A percentile compares a stretch with the other conserved stretches of the same genome.
Evolutionary conservation across 2,329 filamentous ascomycete genomes (phyloP).

Genomic region (Bipolaris oryzae): DNA sequence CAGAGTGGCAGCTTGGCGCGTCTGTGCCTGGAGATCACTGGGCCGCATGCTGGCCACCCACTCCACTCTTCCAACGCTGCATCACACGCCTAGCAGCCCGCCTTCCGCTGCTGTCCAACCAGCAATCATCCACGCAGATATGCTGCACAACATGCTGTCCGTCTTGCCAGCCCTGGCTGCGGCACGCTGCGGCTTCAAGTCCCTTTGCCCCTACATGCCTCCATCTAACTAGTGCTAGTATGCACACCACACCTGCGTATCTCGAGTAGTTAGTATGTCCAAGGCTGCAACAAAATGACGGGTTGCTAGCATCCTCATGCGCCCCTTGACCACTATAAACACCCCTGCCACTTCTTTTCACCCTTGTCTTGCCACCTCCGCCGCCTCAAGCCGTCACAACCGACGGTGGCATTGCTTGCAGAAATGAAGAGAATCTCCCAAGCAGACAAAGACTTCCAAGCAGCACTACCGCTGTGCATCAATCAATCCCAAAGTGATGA

Average conservation of each 20-base stretch:
- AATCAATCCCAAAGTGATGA: background rate
- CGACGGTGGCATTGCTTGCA: slow-evolving; percentile 4
- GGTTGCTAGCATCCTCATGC: slow-evolving; percentile 22
- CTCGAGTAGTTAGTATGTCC: background rate
- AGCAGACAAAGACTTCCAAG: background rate
- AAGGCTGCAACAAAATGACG: slow-evolving; percentile 10
- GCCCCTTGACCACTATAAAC: slow-evolving; percentile 18
- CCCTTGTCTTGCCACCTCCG: slow-evolving; percentile 9
- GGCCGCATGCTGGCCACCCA: slow-evolving; percentile 19
- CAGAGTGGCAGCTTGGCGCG: slow-evolving; percentile 20
- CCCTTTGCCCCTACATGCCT: background rate
- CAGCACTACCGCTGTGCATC: background rate
- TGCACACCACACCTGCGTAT: background rate
- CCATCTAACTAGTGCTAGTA: background rate
- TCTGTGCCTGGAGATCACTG: slow-evolving; percentile 33
- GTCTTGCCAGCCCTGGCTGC: slow-evolving; percentile 8
- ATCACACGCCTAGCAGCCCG: slow-evolving; percentile 33
- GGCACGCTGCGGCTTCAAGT: slow-evolving; percentile 4
- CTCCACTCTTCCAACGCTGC: slow-evolving; percentile 23
- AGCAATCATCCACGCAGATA: slow-evolving; percentile 5
- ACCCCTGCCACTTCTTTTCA: slow-evolving; percentile 14
- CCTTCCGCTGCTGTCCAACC: slow-evolving; percentile 21
- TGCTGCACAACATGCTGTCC: slow-evolving; percentile 1
- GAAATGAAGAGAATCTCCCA: background rate
- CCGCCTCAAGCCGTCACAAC: slow-evolving; percentile 4